A percentile compares a stretch with the other conserved stretches of the same genome.
Conservation (phyloP, 257 asterid species). For the Solanum tarijense region DNA sequence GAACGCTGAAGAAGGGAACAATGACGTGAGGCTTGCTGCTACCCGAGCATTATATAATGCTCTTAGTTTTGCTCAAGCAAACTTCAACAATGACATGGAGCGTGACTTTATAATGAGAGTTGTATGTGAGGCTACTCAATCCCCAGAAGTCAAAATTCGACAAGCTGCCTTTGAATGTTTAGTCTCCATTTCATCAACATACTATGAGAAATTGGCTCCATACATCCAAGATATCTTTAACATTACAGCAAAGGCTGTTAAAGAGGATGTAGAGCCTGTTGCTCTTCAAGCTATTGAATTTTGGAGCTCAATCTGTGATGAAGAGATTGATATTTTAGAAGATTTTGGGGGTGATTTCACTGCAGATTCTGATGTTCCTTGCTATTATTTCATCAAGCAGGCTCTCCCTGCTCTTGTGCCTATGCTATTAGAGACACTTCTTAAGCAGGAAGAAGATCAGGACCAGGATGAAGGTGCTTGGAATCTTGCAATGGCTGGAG, state of each 20-base stretch:
- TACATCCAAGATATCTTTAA: conserved; percentile 66
- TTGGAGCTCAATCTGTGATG: conserved; percentile 79
- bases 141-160: conserved; percentile 70
- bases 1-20: conserved; percentile 57
- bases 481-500: conserved; percentile 91
- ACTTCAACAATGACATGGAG: conserved; percentile 74
- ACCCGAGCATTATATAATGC: conserved; percentile 72
- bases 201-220: conserved; percentile 65
- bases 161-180: conserved; percentile 79
- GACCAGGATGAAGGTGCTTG: conserved; percentile 86
- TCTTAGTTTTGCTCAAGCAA: conserved; percentile 76
- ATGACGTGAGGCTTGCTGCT: conserved; percentile 72
- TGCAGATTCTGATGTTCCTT: conserved; percentile 64
- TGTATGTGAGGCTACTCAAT: conserved; percentile 71
- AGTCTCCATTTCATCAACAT: conserved; percentile 70
- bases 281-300: conserved; percentile 83
- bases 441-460: conserved; percentile 81
- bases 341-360: conserved; percentile 65
- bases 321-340: conserved; percentile 71
- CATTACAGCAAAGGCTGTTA: conserved; percentile 65
- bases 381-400: conserved; percentile 64
- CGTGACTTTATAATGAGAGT: conserved; percentile 81
- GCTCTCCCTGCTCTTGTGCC: conserved; percentile 78
- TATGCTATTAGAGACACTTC: conserved; percentile 65
- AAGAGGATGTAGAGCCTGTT: conserved; percentile 64